Conservation (phyloP, 2,329 filamentous ascomycete species). For the Talaromyces pinophilus region DNA sequence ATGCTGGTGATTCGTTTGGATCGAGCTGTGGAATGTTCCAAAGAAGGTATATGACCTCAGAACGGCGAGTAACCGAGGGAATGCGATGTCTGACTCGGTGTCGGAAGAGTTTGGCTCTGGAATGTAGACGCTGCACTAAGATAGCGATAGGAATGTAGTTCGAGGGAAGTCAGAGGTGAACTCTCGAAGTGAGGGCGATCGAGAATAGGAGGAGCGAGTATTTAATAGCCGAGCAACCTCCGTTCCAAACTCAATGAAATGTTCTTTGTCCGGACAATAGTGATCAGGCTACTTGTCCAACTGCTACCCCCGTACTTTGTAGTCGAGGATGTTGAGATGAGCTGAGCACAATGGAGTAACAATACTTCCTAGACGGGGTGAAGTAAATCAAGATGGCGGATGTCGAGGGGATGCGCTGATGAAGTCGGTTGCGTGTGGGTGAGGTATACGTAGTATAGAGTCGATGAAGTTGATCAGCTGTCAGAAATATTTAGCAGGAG, state of each 20-base stretch:
- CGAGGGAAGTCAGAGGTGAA: background rate
- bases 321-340: background rate
- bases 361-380: background rate
- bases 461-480: background rate
- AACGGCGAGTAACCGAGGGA: background rate
- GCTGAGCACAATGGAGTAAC: background rate
- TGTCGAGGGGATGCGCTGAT: constrained; percentile 5
- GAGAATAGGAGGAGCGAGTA: background rate
- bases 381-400: background rate
- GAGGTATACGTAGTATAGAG: background rate
- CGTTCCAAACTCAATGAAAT: background rate
- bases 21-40: constrained; percentile 22
- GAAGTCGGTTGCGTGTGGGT: background rate
- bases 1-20: background rate
- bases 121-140: constrained; percentile 17
- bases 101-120: background rate
- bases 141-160: constrained; percentile 14
- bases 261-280: background rate
- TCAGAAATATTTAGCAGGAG: constrained; percentile 4
- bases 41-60: constrained; percentile 12
- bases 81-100: constrained; percentile 12
- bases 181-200: background rate
- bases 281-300: constrained; percentile 3
- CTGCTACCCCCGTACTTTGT: background rate
- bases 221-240: constrained; percentile 2